phyloP scores from a whole-genome alignment of 164 flowering plant species.

The Dillenia suffruticosa region DNA sequence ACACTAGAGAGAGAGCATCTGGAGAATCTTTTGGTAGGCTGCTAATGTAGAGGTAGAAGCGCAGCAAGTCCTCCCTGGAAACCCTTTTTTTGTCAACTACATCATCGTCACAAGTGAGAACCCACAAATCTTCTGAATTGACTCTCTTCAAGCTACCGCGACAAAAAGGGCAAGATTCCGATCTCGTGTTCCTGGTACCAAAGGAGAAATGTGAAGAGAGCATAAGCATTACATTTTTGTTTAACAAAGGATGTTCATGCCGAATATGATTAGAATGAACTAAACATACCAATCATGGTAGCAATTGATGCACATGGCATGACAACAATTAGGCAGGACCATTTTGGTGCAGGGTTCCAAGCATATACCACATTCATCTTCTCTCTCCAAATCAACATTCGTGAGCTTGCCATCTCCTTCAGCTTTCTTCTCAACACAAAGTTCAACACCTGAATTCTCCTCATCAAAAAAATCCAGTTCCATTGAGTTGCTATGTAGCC shows the following conservation, averaged over 20 bases:
- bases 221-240: background rate
- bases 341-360: slow-evolving; percentile 75
- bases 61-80: slow-evolving; percentile 64
- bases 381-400: slow-evolving; percentile 58
- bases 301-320: slow-evolving; percentile 92
- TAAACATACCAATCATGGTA: slow-evolving; percentile 74
- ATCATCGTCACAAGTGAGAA: slow-evolving; percentile 69
- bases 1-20: slow-evolving; percentile 52
- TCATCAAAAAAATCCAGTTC: slow-evolving; percentile 31
- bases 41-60: slow-evolving; percentile 73
- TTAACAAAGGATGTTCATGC: background rate
- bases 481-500: slow-evolving; percentile 53
- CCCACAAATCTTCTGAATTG: slow-evolving; percentile 84
- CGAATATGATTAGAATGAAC: background rate
- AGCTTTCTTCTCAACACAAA: slow-evolving; percentile 29
- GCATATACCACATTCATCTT: slow-evolving; percentile 74
- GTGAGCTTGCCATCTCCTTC: slow-evolving; percentile 30
- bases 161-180: slow-evolving; percentile 96
- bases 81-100: slow-evolving; percentile 65
- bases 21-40: slow-evolving; percentile 61
- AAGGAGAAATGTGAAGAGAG: slow-evolving; percentile 4
- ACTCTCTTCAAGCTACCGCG: slow-evolving; percentile 81
- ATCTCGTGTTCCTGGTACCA: slow-evolving; percentile 66
- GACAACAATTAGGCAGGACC: slow-evolving; percentile 90
- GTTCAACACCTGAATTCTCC: slow-evolving; percentile 14